Percentiles rank a stretch among this genome's conserved stretches.
Conservation (phyloP, 805 yeast species). For the Candida ulmi region DNA sequence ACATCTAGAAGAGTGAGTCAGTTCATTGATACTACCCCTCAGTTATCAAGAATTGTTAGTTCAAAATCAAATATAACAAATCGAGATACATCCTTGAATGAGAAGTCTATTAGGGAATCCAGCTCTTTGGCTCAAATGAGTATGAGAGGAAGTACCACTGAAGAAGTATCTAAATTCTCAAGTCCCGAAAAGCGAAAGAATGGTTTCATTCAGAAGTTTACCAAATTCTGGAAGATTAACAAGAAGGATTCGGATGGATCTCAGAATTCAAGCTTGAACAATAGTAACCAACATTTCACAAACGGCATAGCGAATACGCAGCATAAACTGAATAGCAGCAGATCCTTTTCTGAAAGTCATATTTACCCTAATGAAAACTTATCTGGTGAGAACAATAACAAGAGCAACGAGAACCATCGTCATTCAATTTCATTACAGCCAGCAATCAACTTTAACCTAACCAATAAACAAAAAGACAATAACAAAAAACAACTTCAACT, state of each 20-base stretch:
- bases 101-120: not conserved
- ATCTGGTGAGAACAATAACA: no score
- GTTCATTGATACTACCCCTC: conserved; percentile 22
- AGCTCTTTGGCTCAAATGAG: not conserved
- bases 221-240: conserved; percentile 28
- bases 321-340: not conserved
- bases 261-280: not conserved
- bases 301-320: not conserved
- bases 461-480: conserved; percentile 7
- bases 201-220: conserved; percentile 26
- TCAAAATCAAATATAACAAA: conserved; percentile 11
- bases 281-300: not conserved
- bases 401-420: not conserved
- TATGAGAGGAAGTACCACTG: not conserved
- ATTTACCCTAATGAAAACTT: not conserved
- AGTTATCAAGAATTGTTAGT: conserved; percentile 24
- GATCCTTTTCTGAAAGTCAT: not conserved
- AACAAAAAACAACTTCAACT: not conserved
- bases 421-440: not conserved
- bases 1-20: conserved; percentile 24
- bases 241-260: conserved; percentile 9
- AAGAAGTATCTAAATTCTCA: conserved; percentile 1
- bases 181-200: conserved; percentile 25
- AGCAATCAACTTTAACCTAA: conserved; percentile 3
- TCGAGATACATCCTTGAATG: not conserved